Conservation (phyloP, 805 yeast species). For the Cyberlindnera xylosilytica region DNA sequence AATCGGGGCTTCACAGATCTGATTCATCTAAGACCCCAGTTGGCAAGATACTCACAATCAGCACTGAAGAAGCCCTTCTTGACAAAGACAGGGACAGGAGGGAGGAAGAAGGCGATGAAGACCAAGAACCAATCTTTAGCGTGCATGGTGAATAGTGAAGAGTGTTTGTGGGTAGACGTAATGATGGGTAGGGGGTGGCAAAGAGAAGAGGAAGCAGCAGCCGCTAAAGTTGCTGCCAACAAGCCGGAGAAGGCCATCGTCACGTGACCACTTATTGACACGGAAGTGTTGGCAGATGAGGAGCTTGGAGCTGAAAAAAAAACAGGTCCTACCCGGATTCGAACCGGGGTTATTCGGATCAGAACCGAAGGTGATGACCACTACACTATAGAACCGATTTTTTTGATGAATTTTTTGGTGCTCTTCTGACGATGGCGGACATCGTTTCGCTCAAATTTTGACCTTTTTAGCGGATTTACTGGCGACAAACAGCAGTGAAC, state of each 20-base stretch:
- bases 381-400: constrained; percentile 26
- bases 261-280: constrained; percentile 1
- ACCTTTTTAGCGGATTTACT: too few relatives aligned
- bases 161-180: not conserved
- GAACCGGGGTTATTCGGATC: constrained; percentile 34
- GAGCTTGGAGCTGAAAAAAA: constrained; percentile 3
- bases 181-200: not conserved
- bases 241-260: not conserved
- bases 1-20: too few relatives aligned
- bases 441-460: too few relatives aligned
- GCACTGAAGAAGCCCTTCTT: constrained; percentile 60
- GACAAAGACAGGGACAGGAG: constrained; percentile 68
- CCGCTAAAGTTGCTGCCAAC: not conserved
- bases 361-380: constrained; percentile 33
- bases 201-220: not conserved
- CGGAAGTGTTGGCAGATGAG: constrained; percentile 5
- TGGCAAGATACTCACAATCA: constrained; percentile 38
- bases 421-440: too few relatives aligned
- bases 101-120: constrained; percentile 62
- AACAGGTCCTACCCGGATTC: constrained; percentile 33
- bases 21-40: not conserved
- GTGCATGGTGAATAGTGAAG: constrained; percentile 26
- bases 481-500: too few relatives aligned
- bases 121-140: constrained; percentile 62
- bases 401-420: too few relatives aligned